Percentiles rank a stretch among this genome's conserved stretches.
phyloP scores from a whole-genome alignment of 2,329 filamentous ascomycete species.

The Geosmithia flava region DNA sequence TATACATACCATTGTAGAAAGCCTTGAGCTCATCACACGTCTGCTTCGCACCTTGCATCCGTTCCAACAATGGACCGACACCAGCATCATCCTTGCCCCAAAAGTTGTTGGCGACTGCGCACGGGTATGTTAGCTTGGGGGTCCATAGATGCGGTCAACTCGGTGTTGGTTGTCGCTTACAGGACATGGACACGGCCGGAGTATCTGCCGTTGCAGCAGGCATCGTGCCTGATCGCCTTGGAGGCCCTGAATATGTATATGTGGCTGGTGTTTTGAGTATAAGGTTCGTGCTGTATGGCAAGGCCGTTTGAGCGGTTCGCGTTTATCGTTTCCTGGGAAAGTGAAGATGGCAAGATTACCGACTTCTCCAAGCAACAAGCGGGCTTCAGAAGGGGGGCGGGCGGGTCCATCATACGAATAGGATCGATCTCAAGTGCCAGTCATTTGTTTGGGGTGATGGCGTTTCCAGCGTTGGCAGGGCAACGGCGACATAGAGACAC shows the following conservation, averaged over 20 bases:
- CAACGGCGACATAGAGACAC: not conserved
- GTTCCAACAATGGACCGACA: slow-evolving; percentile 79
- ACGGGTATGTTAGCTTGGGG: not conserved
- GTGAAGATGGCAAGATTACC: not conserved
- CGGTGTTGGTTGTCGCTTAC: slow-evolving; percentile 19
- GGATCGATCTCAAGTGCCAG: not conserved
- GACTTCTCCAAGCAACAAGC: not conserved
- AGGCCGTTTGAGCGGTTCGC: not conserved
- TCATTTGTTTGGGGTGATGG: not conserved
- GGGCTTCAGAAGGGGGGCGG: not conserved
- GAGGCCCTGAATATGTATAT: not conserved
- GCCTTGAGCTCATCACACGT: slow-evolving; percentile 87
- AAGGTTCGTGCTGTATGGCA: not conserved
- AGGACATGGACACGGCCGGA: slow-evolving; percentile 56
- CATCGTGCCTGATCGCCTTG: slow-evolving; percentile 28
- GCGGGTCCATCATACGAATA: not conserved
- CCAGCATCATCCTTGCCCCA: slow-evolving; percentile 99
- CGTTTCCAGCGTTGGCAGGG: not conserved
- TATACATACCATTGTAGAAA: slow-evolving; percentile 66
- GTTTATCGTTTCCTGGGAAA: not conserved
- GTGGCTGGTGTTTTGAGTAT: not conserved
- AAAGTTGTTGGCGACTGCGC: slow-evolving; percentile 90
- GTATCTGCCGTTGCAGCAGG: slow-evolving; percentile 47
- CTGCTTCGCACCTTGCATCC: slow-evolving; percentile 88
- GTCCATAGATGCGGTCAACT: not conserved